Evolutionary conservation across 1,284 basidiomycete species (phyloP), one percentile per base, ranked within the genome.

Genomic region (Singerocomus inundabilis): DNA sequence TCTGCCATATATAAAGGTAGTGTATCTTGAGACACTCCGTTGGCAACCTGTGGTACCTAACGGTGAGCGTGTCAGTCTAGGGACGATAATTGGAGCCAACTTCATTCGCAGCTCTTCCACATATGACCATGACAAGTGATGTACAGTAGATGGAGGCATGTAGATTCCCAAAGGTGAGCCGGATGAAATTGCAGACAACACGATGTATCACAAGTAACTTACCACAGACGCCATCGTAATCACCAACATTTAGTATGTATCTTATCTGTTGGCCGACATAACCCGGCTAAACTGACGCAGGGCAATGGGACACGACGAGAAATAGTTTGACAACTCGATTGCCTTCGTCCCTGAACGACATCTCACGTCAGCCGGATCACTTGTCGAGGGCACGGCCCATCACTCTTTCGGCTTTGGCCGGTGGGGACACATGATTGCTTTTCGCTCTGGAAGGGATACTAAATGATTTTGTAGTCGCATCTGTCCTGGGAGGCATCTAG

Each of bases 141-240:
- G 4, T 21, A 21, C 21, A 21, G 34, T 66, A 12, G 66, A 66
- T 21, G 43, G 68, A 7, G 66, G 63, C 25, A 67, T 68, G 55
- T 64, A 66, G 30, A 64, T 66, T 6, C 62, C 64, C 4, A 62
- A 69, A 44, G 62, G 67, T 62, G 41, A 46, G 65, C 24, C 9
- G 29, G 21, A 25, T 13, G 6, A 25, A n/a, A 5, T 24, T 13
- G 1, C 47, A 15, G 2, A 38, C 9, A 21, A 25, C 5, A 16
- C n/a, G n/a, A 1, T 12, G n/a, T 5, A 5, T 35, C 35, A 38
- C 34, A 25, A 51, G 6, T 21, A 18, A 26, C 9, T 9, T 8
- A 6, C 31, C 18, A 6, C 39, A 69, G 67, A 54, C 3, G 54
- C 56, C 7, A 54, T 58, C 32, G 49, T 67, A 2, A 8, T 69